Evolutionary conservation across 78 protist genomes (phyloP).

Genomic region (Isochrysis galbana): DNA sequence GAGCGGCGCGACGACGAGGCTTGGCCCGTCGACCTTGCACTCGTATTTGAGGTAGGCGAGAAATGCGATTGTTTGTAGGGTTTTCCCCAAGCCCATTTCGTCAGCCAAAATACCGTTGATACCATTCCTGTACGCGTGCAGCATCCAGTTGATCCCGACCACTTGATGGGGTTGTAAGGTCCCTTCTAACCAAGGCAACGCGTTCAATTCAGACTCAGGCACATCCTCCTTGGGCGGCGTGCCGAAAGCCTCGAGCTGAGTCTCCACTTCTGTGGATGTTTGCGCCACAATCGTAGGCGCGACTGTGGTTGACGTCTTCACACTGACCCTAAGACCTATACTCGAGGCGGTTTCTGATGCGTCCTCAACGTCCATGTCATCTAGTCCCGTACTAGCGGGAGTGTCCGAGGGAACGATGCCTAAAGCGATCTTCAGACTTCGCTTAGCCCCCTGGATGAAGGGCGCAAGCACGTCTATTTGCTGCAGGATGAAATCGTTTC

Average conservation of each 20-base stretch:
- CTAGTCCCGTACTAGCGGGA: no score
- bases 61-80: slow-evolving; percentile 40
- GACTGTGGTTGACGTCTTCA: no score
- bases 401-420: background rate
- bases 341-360: no score
- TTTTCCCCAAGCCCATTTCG: slow-evolving; percentile 87
- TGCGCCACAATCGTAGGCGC: no score
- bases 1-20: slow-evolving; percentile 57
- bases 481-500: background rate
- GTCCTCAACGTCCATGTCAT: no score
- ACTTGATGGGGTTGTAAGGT: slow-evolving; percentile 77
- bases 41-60: slow-evolving; percentile 17
- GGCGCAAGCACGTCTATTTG: background rate
- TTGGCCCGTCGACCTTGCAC: slow-evolving; percentile 44
- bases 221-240: background rate
- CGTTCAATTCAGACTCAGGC: background rate
- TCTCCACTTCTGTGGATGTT: no score
- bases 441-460: background rate
- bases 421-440: background rate
- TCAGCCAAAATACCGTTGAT: slow-evolving; percentile 69
- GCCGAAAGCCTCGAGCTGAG: background rate
- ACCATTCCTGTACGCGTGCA: slow-evolving; percentile 38
- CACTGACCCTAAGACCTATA: no score
- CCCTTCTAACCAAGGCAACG: background rate
- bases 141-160: slow-evolving; percentile 72